Conservation (phyloP, 1,284 basidiomycete genomes). For the Fomes fomentarius region DNA sequence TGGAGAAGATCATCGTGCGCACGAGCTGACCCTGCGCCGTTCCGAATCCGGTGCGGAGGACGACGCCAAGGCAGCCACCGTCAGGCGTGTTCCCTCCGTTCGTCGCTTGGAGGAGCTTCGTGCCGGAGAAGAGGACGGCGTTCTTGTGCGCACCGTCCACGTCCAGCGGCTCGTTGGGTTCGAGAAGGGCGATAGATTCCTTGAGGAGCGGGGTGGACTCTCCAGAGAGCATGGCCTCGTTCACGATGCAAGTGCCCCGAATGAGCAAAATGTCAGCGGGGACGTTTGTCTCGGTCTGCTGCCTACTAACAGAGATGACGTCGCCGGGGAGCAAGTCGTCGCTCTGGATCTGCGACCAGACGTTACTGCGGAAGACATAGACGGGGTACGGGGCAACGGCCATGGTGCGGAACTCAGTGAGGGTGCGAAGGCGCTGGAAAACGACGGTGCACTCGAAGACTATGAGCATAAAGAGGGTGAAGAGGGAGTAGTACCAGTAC, state of each 20-base stretch:
- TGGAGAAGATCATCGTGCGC: conserved; percentile 97
- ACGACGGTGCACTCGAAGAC: conserved; percentile 98
- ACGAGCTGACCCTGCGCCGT: conserved; percentile 96
- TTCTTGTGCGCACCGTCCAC: conserved; percentile 87
- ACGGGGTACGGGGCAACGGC: conserved; percentile 88
- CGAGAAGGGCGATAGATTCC: conserved; percentile 88
- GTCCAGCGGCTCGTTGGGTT: conserved; percentile 75
- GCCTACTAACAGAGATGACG: conserved; percentile 82
- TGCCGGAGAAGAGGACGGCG: conserved; percentile 90
- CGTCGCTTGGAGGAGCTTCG: conserved; percentile 88
- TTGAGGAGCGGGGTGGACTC: conserved; percentile 95
- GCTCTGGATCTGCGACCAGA: conserved; percentile 81
- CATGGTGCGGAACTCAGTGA: conserved; percentile 96
- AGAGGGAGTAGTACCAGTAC: conserved; percentile 97
- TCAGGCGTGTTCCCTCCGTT: conserved; percentile 77
- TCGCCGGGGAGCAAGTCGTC: conserved; percentile 91
- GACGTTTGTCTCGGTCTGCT: conserved; percentile 82
- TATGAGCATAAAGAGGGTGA: conserved; percentile 96
- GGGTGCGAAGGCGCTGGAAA: conserved; percentile 89
- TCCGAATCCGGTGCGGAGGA: conserved; percentile 95
- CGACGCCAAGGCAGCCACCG: conserved; percentile 87
- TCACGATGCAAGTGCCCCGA: conserved; percentile 91
- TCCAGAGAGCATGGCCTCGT: conserved; percentile 97
- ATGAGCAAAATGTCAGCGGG: conserved; percentile 91
- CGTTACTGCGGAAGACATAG: conserved; percentile 76